Evolutionary conservation across 2,329 filamentous ascomycete species (phyloP).

Genomic region (Clarireedia homoeocarpa): DNA sequence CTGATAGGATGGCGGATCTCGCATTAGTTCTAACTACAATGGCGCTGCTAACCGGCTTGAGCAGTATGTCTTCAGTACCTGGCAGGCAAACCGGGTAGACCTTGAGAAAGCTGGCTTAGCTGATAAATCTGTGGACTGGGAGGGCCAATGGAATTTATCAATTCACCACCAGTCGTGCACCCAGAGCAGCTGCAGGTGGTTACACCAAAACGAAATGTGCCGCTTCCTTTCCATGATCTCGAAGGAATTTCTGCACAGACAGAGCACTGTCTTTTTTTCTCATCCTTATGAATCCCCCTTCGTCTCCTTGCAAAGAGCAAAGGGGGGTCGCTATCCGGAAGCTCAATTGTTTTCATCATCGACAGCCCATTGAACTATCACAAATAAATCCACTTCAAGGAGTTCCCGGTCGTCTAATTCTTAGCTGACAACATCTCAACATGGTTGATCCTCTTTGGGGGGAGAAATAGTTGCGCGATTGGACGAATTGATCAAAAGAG

Average conservation of each 20-base stretch:
- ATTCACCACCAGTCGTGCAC: too few species aligned
- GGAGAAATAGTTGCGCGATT: neutral
- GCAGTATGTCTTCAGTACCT: too few species aligned
- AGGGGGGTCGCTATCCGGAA: neutral
- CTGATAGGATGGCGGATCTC: too few species aligned
- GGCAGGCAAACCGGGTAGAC: too few species aligned
- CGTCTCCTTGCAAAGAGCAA: neutral
- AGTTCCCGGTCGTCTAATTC: neutral
- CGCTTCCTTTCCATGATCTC: neutral
- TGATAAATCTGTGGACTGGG: too few species aligned
- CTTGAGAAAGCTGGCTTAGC: too few species aligned
- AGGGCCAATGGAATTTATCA: neutral
- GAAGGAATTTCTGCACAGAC: neutral
- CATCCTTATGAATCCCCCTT: too few species aligned
- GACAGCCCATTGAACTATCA: neutral
- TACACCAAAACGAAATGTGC: neutral
- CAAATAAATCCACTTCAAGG: neutral
- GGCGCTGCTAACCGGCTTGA: too few species aligned
- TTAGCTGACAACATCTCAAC: neutral
- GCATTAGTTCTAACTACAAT: too few species aligned
- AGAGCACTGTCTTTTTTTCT: neutral
- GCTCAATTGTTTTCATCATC: neutral
- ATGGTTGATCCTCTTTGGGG: neutral
- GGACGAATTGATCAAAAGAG: slow-evolving; percentile 2
- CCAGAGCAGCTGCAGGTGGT: neutral